Percentiles rank a stretch among this genome's conserved stretches.
Evolutionary conservation across 345 rosid species (phyloP).

Genomic region (Salix udensis): DNA sequence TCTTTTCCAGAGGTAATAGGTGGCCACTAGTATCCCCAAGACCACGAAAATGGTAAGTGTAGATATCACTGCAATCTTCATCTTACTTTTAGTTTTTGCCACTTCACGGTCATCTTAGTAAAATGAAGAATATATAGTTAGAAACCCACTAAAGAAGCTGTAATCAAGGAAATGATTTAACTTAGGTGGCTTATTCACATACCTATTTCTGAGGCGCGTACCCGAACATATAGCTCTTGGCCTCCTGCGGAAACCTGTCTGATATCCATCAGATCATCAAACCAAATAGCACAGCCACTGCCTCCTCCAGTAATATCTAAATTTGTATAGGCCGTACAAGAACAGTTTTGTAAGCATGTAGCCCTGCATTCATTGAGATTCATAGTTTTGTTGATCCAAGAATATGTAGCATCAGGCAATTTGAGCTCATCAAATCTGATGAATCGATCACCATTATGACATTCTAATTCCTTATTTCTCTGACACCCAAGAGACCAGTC

Average conservation of each 20-base stretch:
- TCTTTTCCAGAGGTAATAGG: neutral
- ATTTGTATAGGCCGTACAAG: slow-evolving; percentile 13
- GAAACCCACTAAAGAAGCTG: neutral
- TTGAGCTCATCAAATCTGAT: neutral
- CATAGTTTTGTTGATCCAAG: slow-evolving; percentile 6
- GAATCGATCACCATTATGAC: slow-evolving; percentile 9
- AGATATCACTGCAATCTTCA: neutral
- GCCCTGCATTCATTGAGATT: slow-evolving; percentile 5
- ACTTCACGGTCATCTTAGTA: neutral
- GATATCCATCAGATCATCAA: slow-evolving; percentile 12
- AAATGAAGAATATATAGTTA: neutral
- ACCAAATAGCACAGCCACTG: slow-evolving; percentile 19
- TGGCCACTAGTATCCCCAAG: neutral
- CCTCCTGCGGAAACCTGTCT: neutral
- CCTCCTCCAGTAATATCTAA: slow-evolving; percentile 2
- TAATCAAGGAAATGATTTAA: neutral
- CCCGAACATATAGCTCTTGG: slow-evolving; percentile 8
- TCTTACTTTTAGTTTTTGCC: neutral
- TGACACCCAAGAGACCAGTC: slow-evolving; percentile 15
- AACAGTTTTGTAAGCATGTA: slow-evolving; percentile 16
- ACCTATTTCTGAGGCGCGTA: slow-evolving; percentile 13
- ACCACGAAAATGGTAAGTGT: neutral
- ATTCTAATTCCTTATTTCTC: neutral
- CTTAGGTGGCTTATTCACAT: neutral
- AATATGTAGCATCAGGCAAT: slow-evolving; percentile 13